These are phyloP conservation scores for Populus alba DNA, from an alignment of 345 rosid genomes.

Conservation along the genomic window DNA sequence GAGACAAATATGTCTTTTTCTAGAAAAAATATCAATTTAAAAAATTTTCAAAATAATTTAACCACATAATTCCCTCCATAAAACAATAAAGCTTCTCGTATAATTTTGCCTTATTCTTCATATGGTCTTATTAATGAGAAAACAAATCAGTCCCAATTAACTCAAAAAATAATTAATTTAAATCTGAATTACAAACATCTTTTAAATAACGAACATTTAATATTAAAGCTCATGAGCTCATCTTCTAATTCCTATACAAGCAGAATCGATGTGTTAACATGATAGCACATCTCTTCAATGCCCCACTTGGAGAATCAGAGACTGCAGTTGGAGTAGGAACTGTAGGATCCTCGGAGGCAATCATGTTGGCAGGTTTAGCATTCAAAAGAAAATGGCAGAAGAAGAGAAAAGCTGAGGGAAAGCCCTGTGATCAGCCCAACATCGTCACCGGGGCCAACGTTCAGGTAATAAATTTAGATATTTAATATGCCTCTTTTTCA, in stretches of 20 bases:
- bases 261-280: conserved; percentile 31
- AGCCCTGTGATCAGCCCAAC: conserved; percentile 6
- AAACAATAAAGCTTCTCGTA: too few relatives aligned
- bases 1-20: too few relatives aligned
- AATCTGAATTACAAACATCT: neutral
- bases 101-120: too few relatives aligned
- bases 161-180: too few relatives aligned
- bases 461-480: neutral
- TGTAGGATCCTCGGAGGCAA: neutral
- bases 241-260: neutral
- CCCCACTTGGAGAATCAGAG: conserved; percentile 27
- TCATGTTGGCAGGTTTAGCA: conserved; percentile 5
- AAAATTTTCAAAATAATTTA: too few relatives aligned
- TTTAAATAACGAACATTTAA: too few relatives aligned
- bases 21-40: too few relatives aligned
- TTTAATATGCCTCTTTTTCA: neutral
- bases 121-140: too few relatives aligned
- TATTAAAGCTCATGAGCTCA: neutral
- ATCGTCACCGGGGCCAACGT: conserved; percentile 8
- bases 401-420: neutral
- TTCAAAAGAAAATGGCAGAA: conserved; percentile 8
- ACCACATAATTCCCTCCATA: too few relatives aligned
- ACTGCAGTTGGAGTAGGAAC: conserved; percentile 16
- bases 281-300: conserved; percentile 26
- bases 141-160: too few relatives aligned